Conservation (phyloP, 2,329 filamentous ascomycete species). For the Sporothrix inflata region DNA sequence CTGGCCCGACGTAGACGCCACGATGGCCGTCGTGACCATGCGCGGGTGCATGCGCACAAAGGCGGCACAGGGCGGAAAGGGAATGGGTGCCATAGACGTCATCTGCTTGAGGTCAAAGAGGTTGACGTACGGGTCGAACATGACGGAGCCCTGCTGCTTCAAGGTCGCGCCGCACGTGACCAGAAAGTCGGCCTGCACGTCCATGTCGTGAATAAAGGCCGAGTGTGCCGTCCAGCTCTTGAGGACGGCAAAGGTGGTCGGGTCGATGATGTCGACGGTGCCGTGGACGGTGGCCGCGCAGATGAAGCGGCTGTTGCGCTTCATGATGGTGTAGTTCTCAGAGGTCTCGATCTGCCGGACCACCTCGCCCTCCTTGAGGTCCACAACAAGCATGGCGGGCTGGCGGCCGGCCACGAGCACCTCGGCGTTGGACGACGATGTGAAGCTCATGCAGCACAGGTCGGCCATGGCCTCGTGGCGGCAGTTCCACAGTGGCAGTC, state of each 20-base stretch:
- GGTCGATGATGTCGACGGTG: conserved; percentile 82
- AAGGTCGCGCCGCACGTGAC: conserved; percentile 94
- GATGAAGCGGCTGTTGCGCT: conserved; percentile 77
- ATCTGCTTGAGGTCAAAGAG: conserved; percentile 95
- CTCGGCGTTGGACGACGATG: conserved; percentile 79
- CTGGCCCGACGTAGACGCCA: conserved; percentile 88
- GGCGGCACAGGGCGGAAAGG: conserved; percentile 88
- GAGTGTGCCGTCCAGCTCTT: conserved; percentile 91
- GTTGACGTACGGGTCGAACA: conserved; percentile 90
- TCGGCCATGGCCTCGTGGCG: conserved; percentile 71
- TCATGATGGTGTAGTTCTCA: conserved; percentile 88
- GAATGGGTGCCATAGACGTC: conserved; percentile 83
- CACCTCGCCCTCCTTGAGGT: conserved; percentile 71
- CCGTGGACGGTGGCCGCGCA: conserved; percentile 87
- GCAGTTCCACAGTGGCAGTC: conserved; percentile 86
- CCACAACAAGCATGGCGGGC: conserved; percentile 78
- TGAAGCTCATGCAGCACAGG: conserved; percentile 93
- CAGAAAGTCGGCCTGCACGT: conserved; percentile 91
- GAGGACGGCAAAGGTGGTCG: conserved; percentile 73
- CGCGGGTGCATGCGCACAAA: conserved; percentile 96
- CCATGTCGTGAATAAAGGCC: conserved; percentile 92
- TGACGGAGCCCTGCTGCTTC: conserved; percentile 73
- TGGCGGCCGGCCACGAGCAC: conserved; percentile 88
- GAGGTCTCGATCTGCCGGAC: conserved; percentile 58
- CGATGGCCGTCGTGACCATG: conserved; percentile 92